Evolutionary conservation across 192 early-diverging fungal genomes (phyloP).

Genomic region (Rhizophlyctis rosea): DNA sequence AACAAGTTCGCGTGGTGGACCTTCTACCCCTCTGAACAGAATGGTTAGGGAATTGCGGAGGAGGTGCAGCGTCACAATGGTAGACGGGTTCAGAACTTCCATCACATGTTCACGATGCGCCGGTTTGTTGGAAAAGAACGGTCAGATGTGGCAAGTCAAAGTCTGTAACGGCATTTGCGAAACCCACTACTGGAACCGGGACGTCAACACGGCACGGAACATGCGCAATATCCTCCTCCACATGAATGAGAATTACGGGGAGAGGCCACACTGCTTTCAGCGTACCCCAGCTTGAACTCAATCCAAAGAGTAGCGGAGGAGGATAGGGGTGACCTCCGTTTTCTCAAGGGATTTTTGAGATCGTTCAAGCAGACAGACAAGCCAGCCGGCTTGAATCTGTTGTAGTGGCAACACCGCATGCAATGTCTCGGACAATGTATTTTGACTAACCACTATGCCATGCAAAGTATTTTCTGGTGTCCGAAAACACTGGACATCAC

Average conservation of each 20-base stretch:
- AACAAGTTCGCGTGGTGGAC: slow-evolving; percentile 12
- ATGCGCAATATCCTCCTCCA: slow-evolving; percentile 13
- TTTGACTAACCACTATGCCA: too few species aligned
- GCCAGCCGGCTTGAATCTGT: too few species aligned
- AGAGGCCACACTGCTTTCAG: slow-evolving; percentile 15
- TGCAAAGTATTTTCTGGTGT: too few species aligned
- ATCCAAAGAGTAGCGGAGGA: too few species aligned
- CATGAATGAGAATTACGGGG: slow-evolving; percentile 17
- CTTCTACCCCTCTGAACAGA: background rate
- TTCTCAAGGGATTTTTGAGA: too few species aligned
- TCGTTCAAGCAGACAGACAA: too few species aligned
- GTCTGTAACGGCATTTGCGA: slow-evolving; percentile 21
- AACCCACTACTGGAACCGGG: slow-evolving; percentile 24
- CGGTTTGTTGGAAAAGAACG: slow-evolving; percentile 6
- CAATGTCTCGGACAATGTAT: too few species aligned
- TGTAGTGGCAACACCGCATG: too few species aligned
- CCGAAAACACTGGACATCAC: too few species aligned
- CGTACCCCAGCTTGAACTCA: slow-evolving; percentile 3
- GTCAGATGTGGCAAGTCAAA: slow-evolving; percentile 19
- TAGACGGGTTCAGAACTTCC: slow-evolving; percentile 17
- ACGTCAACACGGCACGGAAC: slow-evolving; percentile 26
- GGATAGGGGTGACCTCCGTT: too few species aligned
- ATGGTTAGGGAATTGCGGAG: background rate
- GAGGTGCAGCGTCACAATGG: slow-evolving; percentile 6
- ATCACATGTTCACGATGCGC: slow-evolving; percentile 20